Percentiles rank a stretch among this genome's conserved stretches.
These are phyloP conservation scores for Plasmodium malariae DNA, from an alignment of 169 alveolate genomes.

Conservation along the genomic window DNA sequence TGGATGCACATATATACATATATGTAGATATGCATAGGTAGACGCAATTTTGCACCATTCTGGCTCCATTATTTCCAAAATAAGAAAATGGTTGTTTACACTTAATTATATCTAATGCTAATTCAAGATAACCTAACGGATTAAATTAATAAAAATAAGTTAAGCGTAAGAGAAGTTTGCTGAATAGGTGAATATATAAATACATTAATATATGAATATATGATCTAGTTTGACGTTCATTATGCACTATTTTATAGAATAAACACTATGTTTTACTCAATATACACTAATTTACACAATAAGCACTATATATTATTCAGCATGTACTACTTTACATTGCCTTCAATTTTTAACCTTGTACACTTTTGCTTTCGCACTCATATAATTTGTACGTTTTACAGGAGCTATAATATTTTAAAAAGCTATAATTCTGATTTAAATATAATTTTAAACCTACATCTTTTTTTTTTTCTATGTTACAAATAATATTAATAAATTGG, in stretches of 20 bases:
- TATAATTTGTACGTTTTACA: conserved; percentile 36
- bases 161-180: not conserved
- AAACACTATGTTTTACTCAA: too few species aligned
- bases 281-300: too few species aligned
- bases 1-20: not conserved
- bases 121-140: conserved; percentile 32
- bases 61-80: conserved; percentile 2
- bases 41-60: conserved; percentile 7
- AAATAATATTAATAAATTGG: conserved; percentile 32
- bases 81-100: conserved; percentile 31
- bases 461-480: not conserved
- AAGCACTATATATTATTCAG: not conserved
- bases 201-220: too few species aligned
- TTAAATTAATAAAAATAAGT: too few species aligned
- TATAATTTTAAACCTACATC: conserved; percentile 40
- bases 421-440: conserved; percentile 44
- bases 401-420: conserved; percentile 57
- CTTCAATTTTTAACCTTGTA: conserved; percentile 16
- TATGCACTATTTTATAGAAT: too few species aligned
- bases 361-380: conserved; percentile 13
- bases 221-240: too few species aligned
- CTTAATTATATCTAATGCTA: conserved; percentile 34
- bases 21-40: not conserved
- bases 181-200: not conserved
- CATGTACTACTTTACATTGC: not conserved